Base-by-base conservation (phyloP, 768 basidiomycete species). In the Boletus pseudopeckii region DNA sequence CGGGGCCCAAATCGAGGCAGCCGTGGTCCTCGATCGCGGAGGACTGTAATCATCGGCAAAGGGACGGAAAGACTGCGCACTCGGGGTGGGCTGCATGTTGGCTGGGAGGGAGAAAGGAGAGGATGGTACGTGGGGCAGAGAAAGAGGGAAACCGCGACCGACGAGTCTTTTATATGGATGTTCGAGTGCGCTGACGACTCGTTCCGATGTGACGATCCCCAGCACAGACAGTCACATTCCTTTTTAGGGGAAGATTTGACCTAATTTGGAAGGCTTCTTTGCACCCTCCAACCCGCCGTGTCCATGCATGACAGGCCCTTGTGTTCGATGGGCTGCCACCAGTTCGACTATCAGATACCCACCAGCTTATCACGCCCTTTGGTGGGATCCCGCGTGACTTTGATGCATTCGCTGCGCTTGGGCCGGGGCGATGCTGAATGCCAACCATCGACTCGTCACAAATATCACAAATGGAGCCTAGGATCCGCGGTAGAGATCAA, bases 1-100 rank as follows among this genome's bases (percentile, higher is more conserved):
- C 8, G 89, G 89, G 1, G 90, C 90, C 89, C 89, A 92, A 57
- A 92, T 91, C 47, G 88, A 89, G 14, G 77, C 77, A 33, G 72
- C 70, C 0, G 66, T 68, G 24, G 79, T 74, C 60, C 75, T 76
- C 47, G 69, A 71, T 36, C 68, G 62, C 5, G 75, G 73, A 36
- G 74, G 75, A 60, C 67, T 74, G 53, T 71, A 68, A 44, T 79
- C 72, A 47, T 76, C 73, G 45, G 71, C 55, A 56, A 73, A 69
- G 43, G 72, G 64, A 64, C 45, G 59, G 51, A 72, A 71, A 17
- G 71, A 50, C 60, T 65, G 69, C 7, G 55, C 8, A 46, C 8
- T 55, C 28, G 60, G 48, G 30, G 61, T 54, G 48, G 64, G 24
- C 50, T 72, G 70, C 70, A 71, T 73, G 58, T 14, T 37, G 30